Evolutionary conservation across 2,329 filamentous ascomycete genomes (phyloP), one percentile per base, ranked within the genome.

Genomic region (Colletotrichum cereale): DNA sequence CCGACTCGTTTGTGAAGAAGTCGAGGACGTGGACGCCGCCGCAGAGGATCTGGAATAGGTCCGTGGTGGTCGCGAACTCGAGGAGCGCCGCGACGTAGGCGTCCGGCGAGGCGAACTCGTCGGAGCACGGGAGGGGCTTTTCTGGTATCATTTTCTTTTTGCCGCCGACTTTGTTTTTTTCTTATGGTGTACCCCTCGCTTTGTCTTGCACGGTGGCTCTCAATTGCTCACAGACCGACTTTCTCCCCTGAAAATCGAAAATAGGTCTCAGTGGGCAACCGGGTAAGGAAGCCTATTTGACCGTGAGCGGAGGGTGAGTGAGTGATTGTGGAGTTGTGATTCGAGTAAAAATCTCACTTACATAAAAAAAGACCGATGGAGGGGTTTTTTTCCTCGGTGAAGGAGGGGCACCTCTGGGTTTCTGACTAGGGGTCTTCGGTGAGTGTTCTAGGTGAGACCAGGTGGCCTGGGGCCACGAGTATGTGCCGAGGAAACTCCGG

Each of bases 11-110:
- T 2, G 95, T 98, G 83, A 98, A 94, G 82, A 99, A 98, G 80
- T 99, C 96, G 67, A 98, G 87, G 73, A 99, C 95, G 79, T 99
- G 96, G 0, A 98, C 93, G n/a, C 96, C 95, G 65, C 96, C 96
- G 79, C 95, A 97, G n/a, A 99, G 87, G 34, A 93, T 94, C 75
- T 94, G 92, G 76, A 98, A 95, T 1, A 94, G 86, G 65, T 91
- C 88, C 56, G 92, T 93, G 2, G 90, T 90, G 7, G 90, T 90
- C 1, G 91, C 89, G 77, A 98, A 97, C 26, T 89, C 80, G 34
- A 98, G 86, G 16, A 98, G 88, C 24, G 90, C 91, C 34, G 93
- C 86, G 60, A 97, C 88, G 80, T 97, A 99, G 64, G 90, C 88
- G 58, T 97, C 93, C 7, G 90, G 83, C 55, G 89, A 89, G 47